Percentiles rank a stretch among this genome's conserved stretches.
Evolutionary conservation across 768 basidiomycete species (phyloP).

Genomic region (Pisolithus sp.): DNA sequence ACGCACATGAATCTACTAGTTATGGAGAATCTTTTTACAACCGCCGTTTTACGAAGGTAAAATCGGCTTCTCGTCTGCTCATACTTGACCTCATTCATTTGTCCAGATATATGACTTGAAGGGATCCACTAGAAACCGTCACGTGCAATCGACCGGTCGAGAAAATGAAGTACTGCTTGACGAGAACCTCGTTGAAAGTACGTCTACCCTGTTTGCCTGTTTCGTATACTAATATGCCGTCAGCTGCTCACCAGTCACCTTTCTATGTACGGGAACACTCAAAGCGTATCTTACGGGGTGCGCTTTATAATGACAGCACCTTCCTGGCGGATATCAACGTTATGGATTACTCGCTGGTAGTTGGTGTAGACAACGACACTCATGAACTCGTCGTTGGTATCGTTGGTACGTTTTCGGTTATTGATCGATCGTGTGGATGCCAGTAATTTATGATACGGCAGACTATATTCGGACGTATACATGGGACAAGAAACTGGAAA

Average conservation of each 20-base stretch:
- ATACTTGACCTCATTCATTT: conserved; percentile 1
- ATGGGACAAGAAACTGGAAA: conserved; percentile 98
- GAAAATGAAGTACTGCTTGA: conserved; percentile 93
- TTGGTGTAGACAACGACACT: conserved; percentile 84
- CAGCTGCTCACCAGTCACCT: conserved; percentile 80
- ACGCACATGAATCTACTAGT: conserved; percentile 94
- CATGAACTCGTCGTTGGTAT: conserved; percentile 96
- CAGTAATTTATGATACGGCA: conserved; percentile 20
- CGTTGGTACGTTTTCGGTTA: conserved; percentile 59
- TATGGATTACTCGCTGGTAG: conserved; percentile 96
- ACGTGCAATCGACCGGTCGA: conserved; percentile 83
- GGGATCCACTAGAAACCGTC: conserved; percentile 90
- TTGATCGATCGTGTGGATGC: not conserved
- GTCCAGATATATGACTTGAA: conserved; percentile 92
- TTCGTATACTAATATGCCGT: conserved; percentile 7
- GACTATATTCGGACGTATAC: conserved; percentile 95
- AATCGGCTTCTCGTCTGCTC: not conserved
- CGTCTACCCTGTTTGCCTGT: conserved; percentile 17
- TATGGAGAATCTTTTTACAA: conserved; percentile 97
- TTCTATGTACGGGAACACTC: conserved; percentile 96
- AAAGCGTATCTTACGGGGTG: conserved; percentile 84
- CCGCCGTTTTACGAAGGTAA: conserved; percentile 81
- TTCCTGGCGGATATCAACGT: conserved; percentile 93
- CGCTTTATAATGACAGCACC: conserved; percentile 91
- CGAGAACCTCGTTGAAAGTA: conserved; percentile 92